A percentile compares a stretch with the other conserved stretches of the same genome.
These are phyloP conservation scores for Hypsizygus marmoreus DNA, from an alignment of 768 basidiomycete genomes.

Conservation along the genomic window DNA sequence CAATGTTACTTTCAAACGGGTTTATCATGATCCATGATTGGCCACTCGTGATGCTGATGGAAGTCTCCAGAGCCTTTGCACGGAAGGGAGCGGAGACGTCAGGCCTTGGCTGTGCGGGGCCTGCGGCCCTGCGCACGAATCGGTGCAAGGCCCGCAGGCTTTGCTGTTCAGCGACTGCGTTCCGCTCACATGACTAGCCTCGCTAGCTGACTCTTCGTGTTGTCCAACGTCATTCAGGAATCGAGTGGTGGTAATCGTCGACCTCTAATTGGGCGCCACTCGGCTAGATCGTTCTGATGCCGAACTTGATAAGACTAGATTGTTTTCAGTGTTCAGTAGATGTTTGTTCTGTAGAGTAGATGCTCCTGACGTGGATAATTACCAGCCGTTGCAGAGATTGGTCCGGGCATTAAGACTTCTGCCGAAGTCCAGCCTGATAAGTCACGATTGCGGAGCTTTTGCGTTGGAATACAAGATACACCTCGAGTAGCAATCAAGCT, in stretches of 20 bases:
- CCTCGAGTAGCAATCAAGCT: too few species aligned
- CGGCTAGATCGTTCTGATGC: conserved; percentile 3
- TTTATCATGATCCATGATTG: conserved; percentile 7
- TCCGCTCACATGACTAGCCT: background rate
- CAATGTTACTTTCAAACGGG: conserved; percentile 8
- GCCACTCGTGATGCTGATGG: too few species aligned
- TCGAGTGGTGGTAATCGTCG: background rate
- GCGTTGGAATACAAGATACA: too few species aligned
- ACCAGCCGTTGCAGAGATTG: background rate
- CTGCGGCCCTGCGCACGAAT: background rate
- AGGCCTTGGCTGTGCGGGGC: conserved; percentile 11
- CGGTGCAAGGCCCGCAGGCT: conserved; percentile 1
- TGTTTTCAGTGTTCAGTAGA: too few species aligned
- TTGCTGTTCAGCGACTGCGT: too few species aligned
- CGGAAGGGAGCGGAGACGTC: too few species aligned
- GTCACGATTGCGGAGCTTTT: too few species aligned
- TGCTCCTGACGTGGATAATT: background rate
- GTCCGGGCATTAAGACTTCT: background rate
- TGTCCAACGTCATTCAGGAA: background rate
- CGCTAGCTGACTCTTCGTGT: background rate
- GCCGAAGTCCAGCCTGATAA: too few species aligned
- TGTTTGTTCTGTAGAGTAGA: background rate
- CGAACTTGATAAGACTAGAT: too few species aligned
- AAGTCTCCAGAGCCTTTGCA: background rate
- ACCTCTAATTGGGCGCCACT: conserved; percentile 1